These are phyloP conservation scores for Thozetella sp. DNA, from an alignment of 495 filamentous ascomycete species.

Conservation along the genomic window DNA sequence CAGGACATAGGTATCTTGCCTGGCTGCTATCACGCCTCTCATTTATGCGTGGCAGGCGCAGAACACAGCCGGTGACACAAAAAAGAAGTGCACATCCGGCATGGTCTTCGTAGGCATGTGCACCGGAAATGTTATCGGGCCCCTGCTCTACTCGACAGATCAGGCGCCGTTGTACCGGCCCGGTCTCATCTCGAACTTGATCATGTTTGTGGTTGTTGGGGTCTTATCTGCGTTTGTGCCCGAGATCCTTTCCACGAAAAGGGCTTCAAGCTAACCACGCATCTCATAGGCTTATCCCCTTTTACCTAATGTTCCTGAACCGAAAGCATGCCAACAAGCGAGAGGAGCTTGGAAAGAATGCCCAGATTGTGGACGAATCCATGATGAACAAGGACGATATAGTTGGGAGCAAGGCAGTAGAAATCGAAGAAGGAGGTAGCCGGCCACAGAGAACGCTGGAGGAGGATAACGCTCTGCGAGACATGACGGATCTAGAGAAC, in stretches of 20 bases:
- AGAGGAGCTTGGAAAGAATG: conserved; percentile 42
- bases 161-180: conserved; percentile 60
- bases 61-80: conserved; percentile 69
- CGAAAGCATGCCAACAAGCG: conserved; percentile 43
- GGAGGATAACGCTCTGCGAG: conserved; percentile 49
- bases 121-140: conserved; percentile 62
- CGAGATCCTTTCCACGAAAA: background rate
- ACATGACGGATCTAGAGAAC: conserved; percentile 55
- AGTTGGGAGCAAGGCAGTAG: conserved; percentile 41
- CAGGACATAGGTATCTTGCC: conserved; percentile 23
- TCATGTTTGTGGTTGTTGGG: conserved; percentile 38
- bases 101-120: conserved; percentile 65
- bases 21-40: conserved; percentile 51
- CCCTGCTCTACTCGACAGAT: conserved; percentile 60
- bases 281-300: conserved; percentile 26
- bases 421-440: conserved; percentile 41
- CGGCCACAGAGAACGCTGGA: conserved; percentile 32
- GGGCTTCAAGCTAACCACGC: background rate
- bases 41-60: conserved; percentile 68
- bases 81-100: conserved; percentile 65
- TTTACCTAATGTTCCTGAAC: conserved; percentile 52
- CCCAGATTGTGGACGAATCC: conserved; percentile 38
- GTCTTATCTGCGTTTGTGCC: conserved; percentile 34
- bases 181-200: conserved; percentile 54
- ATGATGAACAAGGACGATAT: conserved; percentile 42